These are phyloP conservation scores for Tetracladium setigerum DNA, from an alignment of 495 filamentous ascomycete species.

Conservation along the genomic window DNA sequence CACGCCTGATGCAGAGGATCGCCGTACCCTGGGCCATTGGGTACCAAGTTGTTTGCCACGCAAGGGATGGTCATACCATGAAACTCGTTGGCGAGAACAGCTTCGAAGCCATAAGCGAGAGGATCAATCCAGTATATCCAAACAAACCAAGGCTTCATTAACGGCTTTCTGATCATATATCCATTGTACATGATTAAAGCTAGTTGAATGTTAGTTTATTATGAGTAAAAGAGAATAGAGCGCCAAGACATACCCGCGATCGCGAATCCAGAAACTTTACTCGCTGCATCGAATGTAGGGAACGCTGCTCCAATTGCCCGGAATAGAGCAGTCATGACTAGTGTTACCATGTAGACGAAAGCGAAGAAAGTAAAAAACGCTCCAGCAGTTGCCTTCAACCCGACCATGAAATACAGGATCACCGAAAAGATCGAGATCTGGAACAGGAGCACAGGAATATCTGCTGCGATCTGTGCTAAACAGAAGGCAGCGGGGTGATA, in stretches of 20 bases:
- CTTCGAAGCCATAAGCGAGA: constrained; percentile 33
- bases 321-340: constrained; percentile 47
- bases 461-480: constrained; percentile 59
- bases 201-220: too few relatives aligned
- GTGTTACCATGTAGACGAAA: too few relatives aligned
- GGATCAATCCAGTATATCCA: constrained; percentile 32
- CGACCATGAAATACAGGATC: constrained; percentile 60
- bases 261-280: constrained; percentile 47
- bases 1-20: constrained; percentile 59
- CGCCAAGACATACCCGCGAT: too few relatives aligned
- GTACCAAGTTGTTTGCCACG: constrained; percentile 41
- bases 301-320: constrained; percentile 41
- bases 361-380: constrained; percentile 46
- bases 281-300: constrained; percentile 42
- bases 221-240: too few relatives aligned
- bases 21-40: constrained; percentile 50
- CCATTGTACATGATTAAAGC: constrained; percentile 31
- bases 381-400: constrained; percentile 36
- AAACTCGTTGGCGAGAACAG: constrained; percentile 37
- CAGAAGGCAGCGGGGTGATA: constrained; percentile 66
- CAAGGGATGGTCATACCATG: constrained; percentile 38
- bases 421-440: constrained; percentile 59
- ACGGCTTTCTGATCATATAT: constrained; percentile 30
- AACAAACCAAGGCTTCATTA: constrained; percentile 28
- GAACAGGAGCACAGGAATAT: constrained; percentile 57